phyloP scores from a whole-genome alignment of 768 basidiomycete genomes.

The Panus rudis region DNA sequence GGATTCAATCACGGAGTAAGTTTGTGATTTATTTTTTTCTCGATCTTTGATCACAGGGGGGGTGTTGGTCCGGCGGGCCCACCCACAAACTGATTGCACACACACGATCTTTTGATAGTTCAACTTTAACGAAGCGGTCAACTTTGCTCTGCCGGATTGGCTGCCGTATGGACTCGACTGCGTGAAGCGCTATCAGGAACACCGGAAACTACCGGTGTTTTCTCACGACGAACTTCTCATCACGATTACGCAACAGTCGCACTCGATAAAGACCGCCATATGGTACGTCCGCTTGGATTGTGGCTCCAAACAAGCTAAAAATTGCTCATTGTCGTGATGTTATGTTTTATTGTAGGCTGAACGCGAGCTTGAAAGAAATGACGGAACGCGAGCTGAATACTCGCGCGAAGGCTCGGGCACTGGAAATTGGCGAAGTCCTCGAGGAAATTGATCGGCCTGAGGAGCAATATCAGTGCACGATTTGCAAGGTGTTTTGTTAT shows the following conservation, averaged over 20 bases:
- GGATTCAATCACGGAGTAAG: conserved; percentile 97
- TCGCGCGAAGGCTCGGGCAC: conserved; percentile 53
- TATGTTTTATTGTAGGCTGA: conserved; percentile 49
- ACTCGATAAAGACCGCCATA: conserved; percentile 84
- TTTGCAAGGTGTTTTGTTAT: conserved; percentile 94
- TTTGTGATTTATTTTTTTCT: conserved; percentile 11
- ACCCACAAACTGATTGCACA: background rate
- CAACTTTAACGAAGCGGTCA: conserved; percentile 99
- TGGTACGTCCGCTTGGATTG: conserved; percentile 51
- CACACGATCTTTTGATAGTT: conserved; percentile 39
- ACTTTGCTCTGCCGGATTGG: conserved; percentile 97
- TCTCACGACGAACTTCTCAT: conserved; percentile 96
- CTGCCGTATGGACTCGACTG: conserved; percentile 80
- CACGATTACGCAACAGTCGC: conserved; percentile 95
- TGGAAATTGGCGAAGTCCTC: conserved; percentile 59
- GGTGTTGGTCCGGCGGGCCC: no score
- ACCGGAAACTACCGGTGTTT: conserved; percentile 92
- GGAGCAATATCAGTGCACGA: conserved; percentile 90
- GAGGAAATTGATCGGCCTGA: conserved; percentile 80
- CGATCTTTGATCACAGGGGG: no score
- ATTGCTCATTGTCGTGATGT: conserved; percentile 7
- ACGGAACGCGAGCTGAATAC: conserved; percentile 70
- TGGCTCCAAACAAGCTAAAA: conserved; percentile 8
- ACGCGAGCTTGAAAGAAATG: conserved; percentile 84
- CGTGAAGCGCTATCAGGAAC: conserved; percentile 83